Base-by-base conservation (phyloP, 805 yeast genomes). In the Teunomyces gatunensis region DNA sequence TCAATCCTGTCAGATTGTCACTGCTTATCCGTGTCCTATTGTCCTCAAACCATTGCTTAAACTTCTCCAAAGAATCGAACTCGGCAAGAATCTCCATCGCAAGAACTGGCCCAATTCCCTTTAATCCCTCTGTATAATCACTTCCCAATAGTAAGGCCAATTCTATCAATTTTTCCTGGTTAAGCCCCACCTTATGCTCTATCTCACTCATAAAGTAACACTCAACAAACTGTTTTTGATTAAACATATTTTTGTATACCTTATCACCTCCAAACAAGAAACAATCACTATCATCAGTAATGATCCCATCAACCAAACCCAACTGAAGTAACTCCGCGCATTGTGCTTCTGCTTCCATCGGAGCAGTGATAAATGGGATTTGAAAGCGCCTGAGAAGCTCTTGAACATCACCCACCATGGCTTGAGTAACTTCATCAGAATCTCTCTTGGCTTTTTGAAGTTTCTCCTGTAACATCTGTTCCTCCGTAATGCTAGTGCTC, bases 301-400 rank as follows among this genome's bases (percentile, higher is more conserved):
- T 84, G 5, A 94, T 85, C 0, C 99, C 99, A 65, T 94, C 98
- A 3, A 92, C 97, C 15, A 94, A 70, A 0, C 78, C 80, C 18
- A 90, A 64, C n/a, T 65, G 60, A 34, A 81, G 65, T 5, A 94
- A 67, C 54, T 85, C 88, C 0, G 96, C 97, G 68, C 99, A 94
- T 60, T 94, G 99, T 0, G 99, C 98, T 68, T 94, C 99, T 1
- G 99, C 99, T 67, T 94, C 99, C 91, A 89, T 89, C 0, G 99
- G 99, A 0, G 99, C 97, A 0, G 96, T 88, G 7, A 94, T 78
- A 55, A 81, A 94, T 0, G 99, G 99, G 4, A 94, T 87, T 1
- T 99, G 99, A 73, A 94, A 94, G 46, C 92, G 68, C 25, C 86
- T 79, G 6, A 94, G 71, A 36, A 94, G 71, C 52, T 90, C 96